Percentiles rank a stretch among this genome's conserved stretches.
Evolutionary conservation across 2,329 filamentous ascomycete genomes (phyloP).

Genomic region (Penicillium vulpinum): DNA sequence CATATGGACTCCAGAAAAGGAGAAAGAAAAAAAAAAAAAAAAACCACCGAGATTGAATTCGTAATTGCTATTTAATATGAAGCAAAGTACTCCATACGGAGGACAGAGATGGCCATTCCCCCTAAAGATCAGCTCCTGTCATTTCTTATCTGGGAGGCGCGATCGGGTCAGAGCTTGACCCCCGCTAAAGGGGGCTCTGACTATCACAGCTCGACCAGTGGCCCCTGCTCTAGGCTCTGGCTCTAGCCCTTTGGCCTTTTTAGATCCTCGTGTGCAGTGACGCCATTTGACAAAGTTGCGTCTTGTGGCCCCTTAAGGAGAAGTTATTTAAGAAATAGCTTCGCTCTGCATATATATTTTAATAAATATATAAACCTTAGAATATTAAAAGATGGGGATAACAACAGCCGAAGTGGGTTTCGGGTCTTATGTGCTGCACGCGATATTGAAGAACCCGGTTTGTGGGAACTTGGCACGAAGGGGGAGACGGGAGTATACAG

Average conservation of each 20-base stretch:
- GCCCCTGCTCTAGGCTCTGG: slow-evolving; percentile 14
- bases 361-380: background rate
- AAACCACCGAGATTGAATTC: background rate
- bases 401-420: slow-evolving; percentile 1
- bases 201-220: slow-evolving; percentile 18
- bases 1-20: slow-evolving; percentile 19
- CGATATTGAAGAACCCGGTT: slow-evolving; percentile 1
- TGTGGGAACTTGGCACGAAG: background rate
- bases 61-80: background rate
- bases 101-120: background rate
- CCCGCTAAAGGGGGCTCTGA: slow-evolving; percentile 12
- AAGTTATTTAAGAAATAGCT: background rate
- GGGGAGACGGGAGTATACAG: background rate
- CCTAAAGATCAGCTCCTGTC: slow-evolving; percentile 14
- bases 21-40: background rate
- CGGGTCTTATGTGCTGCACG: slow-evolving; percentile 5
- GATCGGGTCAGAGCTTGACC: slow-evolving; percentile 14
- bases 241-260: background rate
- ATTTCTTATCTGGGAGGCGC: slow-evolving; percentile 14
- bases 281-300: slow-evolving; percentile 6
- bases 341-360: background rate
- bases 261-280: slow-evolving; percentile 11
- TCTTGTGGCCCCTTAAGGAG: background rate
- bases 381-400: background rate
- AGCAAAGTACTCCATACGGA: background rate